A percentile compares a stretch with the other conserved stretches of the same genome.
Evolutionary conservation across 352 stramenopile genomes (phyloP).

Genomic region (Phytopythium montanum): DNA sequence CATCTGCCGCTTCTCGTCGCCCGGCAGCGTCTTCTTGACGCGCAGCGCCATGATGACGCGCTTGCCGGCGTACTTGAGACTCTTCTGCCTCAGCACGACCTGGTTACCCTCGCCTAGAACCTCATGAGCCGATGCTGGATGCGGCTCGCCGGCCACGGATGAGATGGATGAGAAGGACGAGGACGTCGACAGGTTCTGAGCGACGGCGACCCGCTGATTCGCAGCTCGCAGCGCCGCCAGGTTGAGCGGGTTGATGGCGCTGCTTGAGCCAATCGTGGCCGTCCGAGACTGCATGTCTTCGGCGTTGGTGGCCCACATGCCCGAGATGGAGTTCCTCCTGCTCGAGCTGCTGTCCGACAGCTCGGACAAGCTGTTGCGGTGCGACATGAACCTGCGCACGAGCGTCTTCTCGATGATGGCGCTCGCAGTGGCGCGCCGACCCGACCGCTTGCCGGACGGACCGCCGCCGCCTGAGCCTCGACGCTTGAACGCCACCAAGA

Average conservation of each 20-base stretch:
- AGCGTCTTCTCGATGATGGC: not conserved
- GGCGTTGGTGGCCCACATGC: constrained; percentile 12
- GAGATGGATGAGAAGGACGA: constrained; percentile 2
- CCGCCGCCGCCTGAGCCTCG: not conserved
- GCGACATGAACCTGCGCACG: constrained; percentile 1
- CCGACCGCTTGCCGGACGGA: not conserved
- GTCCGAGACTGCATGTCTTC: not conserved
- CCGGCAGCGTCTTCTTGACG: constrained; percentile 39
- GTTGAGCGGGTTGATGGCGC: constrained; percentile 8
- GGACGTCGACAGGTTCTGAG: not conserved
- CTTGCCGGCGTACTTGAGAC: constrained; percentile 52
- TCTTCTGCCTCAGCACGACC: constrained; percentile 16
- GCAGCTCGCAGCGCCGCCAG: constrained; percentile 5
- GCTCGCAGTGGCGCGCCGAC: not conserved
- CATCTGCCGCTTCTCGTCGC: constrained; percentile 50
- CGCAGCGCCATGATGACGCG: constrained; percentile 67
- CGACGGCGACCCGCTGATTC: not conserved
- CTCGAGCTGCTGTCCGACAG: not conserved
- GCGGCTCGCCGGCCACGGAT: not conserved
- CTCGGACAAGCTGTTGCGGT: constrained; percentile 7
- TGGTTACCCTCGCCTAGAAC: not conserved
- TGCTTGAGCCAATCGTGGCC: not conserved
- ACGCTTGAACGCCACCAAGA: not conserved
- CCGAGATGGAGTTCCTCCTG: not conserved
- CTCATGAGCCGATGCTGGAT: not conserved